Conservation (phyloP, 2,329 filamentous ascomycete species). For the Fusarium sp. region DNA sequence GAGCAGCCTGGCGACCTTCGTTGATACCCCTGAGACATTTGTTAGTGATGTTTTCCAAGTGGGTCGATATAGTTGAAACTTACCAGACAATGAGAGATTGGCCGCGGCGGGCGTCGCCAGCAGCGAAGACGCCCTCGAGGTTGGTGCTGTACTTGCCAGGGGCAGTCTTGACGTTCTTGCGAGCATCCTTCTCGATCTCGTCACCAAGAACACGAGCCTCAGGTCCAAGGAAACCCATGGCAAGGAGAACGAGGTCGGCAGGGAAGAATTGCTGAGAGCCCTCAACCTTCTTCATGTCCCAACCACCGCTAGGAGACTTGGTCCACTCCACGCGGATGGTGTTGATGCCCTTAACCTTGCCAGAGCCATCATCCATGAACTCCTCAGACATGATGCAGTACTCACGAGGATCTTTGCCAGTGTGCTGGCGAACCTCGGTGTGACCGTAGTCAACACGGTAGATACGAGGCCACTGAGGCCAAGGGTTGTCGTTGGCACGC, state of each 20-base stretch:
- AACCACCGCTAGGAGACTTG: constrained; percentile 85
- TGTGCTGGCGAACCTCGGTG: constrained; percentile 93
- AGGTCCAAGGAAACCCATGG: constrained; percentile 96
- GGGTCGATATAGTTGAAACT: constrained; percentile 48
- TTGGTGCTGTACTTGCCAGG: constrained; percentile 90
- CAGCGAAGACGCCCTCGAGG: constrained; percentile 87
- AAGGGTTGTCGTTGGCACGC: constrained; percentile 93
- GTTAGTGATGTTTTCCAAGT: not conserved
- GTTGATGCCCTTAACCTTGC: constrained; percentile 94
- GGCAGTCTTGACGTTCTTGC: constrained; percentile 96
- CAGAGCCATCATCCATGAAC: constrained; percentile 88
- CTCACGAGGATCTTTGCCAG: constrained; percentile 94
- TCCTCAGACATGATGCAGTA: constrained; percentile 99
- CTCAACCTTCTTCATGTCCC: constrained; percentile 99
- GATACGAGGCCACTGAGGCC: constrained; percentile 98
- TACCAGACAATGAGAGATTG: constrained; percentile 97
- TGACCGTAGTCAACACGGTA: constrained; percentile 99
- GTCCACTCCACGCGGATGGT: constrained; percentile 97
- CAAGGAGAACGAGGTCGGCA: constrained; percentile 90
- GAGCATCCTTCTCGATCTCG: constrained; percentile 88
- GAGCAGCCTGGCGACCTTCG: constrained; percentile 90
- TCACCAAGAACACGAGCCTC: constrained; percentile 88
- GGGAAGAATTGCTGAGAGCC: constrained; percentile 96
- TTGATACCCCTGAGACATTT: constrained; percentile 80
- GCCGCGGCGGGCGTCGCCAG: constrained; percentile 92